phyloP scores from a whole-genome alignment of 805 yeast species.

The Starmera pachycereana region DNA sequence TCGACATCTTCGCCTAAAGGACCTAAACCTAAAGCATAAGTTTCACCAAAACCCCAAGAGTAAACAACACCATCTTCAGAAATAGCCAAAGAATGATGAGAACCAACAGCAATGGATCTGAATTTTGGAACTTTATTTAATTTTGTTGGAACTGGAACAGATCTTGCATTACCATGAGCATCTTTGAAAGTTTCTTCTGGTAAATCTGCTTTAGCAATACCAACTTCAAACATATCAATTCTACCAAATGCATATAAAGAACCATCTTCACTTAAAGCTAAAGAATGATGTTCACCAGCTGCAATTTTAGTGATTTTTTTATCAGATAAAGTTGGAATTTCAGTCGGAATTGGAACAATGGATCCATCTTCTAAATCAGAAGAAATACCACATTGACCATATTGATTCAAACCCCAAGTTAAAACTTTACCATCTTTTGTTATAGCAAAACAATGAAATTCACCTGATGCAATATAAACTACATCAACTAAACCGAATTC shows the following conservation, averaged over 20 bases:
- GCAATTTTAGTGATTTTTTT: slow-evolving; percentile 51
- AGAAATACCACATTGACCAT: slow-evolving; percentile 87
- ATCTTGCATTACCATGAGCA: slow-evolving; percentile 69
- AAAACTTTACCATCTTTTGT: slow-evolving; percentile 58
- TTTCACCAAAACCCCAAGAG: slow-evolving; percentile 98
- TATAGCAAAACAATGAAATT: slow-evolving; percentile 91
- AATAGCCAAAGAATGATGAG: slow-evolving; percentile 87
- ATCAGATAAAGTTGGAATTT: slow-evolving; percentile 51
- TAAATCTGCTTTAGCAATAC: slow-evolving; percentile 54
- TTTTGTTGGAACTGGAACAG: slow-evolving; percentile 77
- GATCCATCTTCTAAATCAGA: slow-evolving; percentile 80
- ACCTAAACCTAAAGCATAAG: slow-evolving; percentile 94
- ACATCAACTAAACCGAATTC: slow-evolving; percentile 75
- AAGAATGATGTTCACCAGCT: slow-evolving; percentile 93
- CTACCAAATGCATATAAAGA: slow-evolving; percentile 82
- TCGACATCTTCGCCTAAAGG: slow-evolving; percentile 80
- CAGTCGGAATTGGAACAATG: slow-evolving; percentile 66
- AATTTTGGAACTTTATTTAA: slow-evolving; percentile 47
- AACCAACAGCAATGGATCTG: slow-evolving; percentile 64
- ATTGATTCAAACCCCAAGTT: slow-evolving; percentile 96
- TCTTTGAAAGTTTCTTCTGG: slow-evolving; percentile 73
- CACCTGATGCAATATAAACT: slow-evolving; percentile 82
- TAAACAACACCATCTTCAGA: slow-evolving; percentile 76
- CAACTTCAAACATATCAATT: slow-evolving; percentile 87
- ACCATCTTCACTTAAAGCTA: slow-evolving; percentile 66